A percentile compares a stretch with the other conserved stretches of the same genome.
Evolutionary conservation across 78 protist genomes (phyloP).

Genomic region (Monosiga brevicollis): DNA sequence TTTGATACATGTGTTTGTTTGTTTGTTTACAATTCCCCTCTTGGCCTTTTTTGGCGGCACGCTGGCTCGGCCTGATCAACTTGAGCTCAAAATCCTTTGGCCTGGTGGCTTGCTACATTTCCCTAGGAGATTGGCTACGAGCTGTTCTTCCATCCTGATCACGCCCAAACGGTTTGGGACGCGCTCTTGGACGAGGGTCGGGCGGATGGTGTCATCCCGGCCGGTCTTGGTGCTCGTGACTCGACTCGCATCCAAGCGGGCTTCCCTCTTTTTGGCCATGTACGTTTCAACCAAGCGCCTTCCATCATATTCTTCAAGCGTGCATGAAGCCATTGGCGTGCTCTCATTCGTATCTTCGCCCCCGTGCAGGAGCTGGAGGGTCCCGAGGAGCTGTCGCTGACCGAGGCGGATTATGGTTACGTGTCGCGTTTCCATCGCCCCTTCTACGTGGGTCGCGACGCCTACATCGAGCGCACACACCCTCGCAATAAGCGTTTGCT

Average conservation of each 20-base stretch:
- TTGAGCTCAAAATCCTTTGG: too few relatives aligned
- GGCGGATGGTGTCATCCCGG: not conserved
- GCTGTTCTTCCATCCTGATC: not conserved
- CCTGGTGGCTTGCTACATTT: too few relatives aligned
- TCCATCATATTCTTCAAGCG: too few relatives aligned
- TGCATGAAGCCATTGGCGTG: too few relatives aligned
- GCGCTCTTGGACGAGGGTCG: not conserved
- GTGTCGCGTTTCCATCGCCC: not conserved
- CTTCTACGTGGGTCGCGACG: not conserved
- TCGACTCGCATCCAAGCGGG: not conserved
- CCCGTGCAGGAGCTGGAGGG: not conserved
- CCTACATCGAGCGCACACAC: not conserved
- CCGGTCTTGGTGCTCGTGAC: not conserved
- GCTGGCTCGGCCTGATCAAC: too few relatives aligned
- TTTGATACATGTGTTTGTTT: too few relatives aligned
- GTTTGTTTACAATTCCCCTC: too few relatives aligned
- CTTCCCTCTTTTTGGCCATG: not conserved
- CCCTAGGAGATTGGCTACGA: not conserved
- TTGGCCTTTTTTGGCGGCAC: too few relatives aligned
- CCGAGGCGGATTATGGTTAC: not conserved
- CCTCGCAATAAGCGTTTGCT: not conserved
- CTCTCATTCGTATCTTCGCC: too few relatives aligned
- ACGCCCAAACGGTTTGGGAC: not conserved
- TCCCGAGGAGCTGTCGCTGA: not conserved
- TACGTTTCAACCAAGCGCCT: too few relatives aligned